A percentile compares a stretch with the other conserved stretches of the same genome.
phyloP scores from a whole-genome alignment of 2,329 filamentous ascomycete genomes.

The Fusarium mexicanum region DNA sequence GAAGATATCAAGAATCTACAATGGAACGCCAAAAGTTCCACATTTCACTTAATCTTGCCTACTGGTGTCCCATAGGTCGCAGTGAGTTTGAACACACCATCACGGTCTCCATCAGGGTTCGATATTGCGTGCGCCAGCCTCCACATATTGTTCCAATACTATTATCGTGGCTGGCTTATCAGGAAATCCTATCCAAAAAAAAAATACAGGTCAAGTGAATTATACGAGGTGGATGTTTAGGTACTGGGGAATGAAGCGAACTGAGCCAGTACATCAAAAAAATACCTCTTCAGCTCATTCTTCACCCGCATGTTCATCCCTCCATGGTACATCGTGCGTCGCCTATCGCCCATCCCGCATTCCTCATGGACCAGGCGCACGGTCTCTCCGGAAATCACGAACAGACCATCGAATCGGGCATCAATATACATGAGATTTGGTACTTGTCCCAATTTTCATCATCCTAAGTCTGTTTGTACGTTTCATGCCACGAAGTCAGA shows the following conservation, averaged over 20 bases:
- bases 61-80: background rate
- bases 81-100: background rate
- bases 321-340: background rate
- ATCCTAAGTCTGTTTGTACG: background rate
- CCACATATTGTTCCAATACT: background rate
- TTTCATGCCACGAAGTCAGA: background rate
- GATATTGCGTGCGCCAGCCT: conserved; percentile 11
- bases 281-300: background rate
- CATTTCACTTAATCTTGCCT: background rate
- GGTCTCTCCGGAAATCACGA: background rate
- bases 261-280: background rate
- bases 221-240: background rate
- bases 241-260: background rate
- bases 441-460: conserved; percentile 1
- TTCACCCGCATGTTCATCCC: background rate
- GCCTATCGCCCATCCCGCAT: background rate
- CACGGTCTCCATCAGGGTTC: conserved; percentile 9
- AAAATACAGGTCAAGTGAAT: background rate
- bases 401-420: background rate
- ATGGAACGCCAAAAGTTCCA: conserved; percentile 3
- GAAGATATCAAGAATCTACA: conserved; percentile 26
- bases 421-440: background rate
- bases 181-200: background rate
- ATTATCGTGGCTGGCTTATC: conserved; percentile 4
- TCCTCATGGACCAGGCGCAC: conserved; percentile 4